phyloP scores from a whole-genome alignment of 2,329 filamentous ascomycete species.

The Aspergillus persii region DNA sequence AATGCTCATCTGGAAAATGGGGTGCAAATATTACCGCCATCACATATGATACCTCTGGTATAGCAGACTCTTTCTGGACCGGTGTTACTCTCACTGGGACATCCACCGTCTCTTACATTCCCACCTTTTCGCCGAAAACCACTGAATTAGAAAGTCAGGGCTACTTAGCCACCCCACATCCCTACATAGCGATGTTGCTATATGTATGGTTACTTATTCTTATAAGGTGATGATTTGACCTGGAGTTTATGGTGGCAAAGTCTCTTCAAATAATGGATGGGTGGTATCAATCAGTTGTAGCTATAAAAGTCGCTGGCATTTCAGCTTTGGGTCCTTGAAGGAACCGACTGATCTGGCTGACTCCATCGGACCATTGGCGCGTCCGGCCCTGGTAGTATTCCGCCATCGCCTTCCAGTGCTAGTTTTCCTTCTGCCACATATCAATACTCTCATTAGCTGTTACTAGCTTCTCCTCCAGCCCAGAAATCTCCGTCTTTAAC shows the following conservation, averaged over 20 bases:
- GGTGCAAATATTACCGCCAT: background rate
- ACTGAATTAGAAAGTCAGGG: background rate
- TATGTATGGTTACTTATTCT: background rate
- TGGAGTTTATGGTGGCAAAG: background rate
- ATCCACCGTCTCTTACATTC: background rate
- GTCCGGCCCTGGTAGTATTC: constrained; percentile 1
- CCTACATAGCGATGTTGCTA: background rate
- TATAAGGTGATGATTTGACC: background rate
- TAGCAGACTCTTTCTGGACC: background rate
- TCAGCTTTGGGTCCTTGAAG: background rate
- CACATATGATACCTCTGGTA: background rate
- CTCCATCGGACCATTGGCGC: background rate
- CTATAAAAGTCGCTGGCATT: background rate
- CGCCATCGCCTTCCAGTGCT: constrained; percentile 3
- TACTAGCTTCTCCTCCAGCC: background rate
- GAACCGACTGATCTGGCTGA: background rate
- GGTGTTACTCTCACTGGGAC: background rate
- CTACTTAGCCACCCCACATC: background rate
- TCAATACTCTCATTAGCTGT: background rate
- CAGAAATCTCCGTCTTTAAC: background rate
- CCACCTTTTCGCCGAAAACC: background rate
- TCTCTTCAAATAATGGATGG: background rate
- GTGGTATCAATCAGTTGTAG: background rate
- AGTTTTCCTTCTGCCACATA: constrained; percentile 1
- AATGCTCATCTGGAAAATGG: background rate